phyloP scores from a whole-genome alignment of 768 basidiomycete genomes.

The Ephemerocybe angulata region DNA sequence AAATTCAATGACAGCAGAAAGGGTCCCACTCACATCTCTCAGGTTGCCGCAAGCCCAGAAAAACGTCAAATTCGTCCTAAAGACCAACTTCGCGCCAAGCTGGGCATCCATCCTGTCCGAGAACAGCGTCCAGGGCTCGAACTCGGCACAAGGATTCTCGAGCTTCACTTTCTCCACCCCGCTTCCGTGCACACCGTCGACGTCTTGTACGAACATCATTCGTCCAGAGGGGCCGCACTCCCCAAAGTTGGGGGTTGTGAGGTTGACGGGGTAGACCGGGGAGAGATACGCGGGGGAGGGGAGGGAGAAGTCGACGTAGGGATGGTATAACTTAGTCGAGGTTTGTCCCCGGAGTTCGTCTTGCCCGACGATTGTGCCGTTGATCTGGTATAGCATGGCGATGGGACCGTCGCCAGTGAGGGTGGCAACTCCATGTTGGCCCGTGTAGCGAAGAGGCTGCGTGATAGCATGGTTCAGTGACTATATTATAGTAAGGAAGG shows the following conservation, averaged over 20 bases:
- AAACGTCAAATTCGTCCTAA: conserved; percentile 21
- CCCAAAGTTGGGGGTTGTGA: conserved; percentile 18
- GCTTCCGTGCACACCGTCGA: neutral
- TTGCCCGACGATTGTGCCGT: conserved; percentile 18
- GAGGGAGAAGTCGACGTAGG: conserved; percentile 16
- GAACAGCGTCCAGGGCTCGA: conserved; percentile 19
- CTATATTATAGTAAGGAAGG: neutral
- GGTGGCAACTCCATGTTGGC: conserved; percentile 17
- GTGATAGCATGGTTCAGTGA: conserved; percentile 12
- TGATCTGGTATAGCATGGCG: conserved; percentile 25
- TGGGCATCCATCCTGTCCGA: conserved; percentile 21
- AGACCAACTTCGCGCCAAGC: conserved; percentile 23
- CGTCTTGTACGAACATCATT: conserved; percentile 1
- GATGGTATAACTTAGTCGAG: conserved; percentile 5
- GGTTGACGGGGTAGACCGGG: conserved; percentile 12
- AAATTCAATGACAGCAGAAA: neutral
- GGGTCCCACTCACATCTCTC: conserved; percentile 17
- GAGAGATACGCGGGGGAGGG: neutral
- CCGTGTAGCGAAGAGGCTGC: conserved; percentile 7
- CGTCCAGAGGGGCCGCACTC: conserved; percentile 16
- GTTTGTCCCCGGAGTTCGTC: conserved; percentile 10
- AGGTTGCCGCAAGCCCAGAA: conserved; percentile 25
- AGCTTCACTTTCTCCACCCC: neutral
- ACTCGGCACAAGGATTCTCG: conserved; percentile 18
- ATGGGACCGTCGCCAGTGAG: conserved; percentile 21